A percentile compares a stretch with the other conserved stretches of the same genome.
Conservation (phyloP, 345 rosid species). For the Draba incana region DNA sequence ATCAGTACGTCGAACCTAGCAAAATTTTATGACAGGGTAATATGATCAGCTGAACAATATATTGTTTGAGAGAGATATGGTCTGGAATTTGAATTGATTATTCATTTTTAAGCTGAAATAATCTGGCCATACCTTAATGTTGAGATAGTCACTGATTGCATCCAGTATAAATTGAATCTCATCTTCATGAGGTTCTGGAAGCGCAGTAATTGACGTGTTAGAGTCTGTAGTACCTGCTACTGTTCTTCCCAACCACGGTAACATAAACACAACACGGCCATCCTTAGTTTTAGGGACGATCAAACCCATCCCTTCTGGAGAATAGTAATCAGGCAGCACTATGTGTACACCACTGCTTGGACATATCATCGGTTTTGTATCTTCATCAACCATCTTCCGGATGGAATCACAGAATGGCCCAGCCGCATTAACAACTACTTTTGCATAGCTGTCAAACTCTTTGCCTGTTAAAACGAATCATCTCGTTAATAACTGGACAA, state of each 20-base stretch:
- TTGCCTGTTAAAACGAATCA: constrained; percentile 53
- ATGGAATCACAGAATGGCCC: constrained; percentile 95
- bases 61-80: background rate
- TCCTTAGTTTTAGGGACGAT: constrained; percentile 99
- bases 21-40: constrained; percentile 18
- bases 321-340: constrained; percentile 95
- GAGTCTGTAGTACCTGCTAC: constrained; percentile 99
- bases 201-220: constrained; percentile 68
- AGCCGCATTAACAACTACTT: constrained; percentile 90
- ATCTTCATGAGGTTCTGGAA: constrained; percentile 97
- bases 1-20: constrained; percentile 88
- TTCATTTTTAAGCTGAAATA: too few relatives aligned
- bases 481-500: constrained; percentile 13
- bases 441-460: constrained; percentile 86
- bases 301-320: constrained; percentile 99
- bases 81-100: too few relatives aligned
- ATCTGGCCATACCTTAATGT: constrained; percentile 68
- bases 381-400: constrained; percentile 78
- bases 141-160: constrained; percentile 90
- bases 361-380: constrained; percentile 72
- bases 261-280: constrained; percentile 97
- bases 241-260: constrained; percentile 98
- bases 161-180: constrained; percentile 97
- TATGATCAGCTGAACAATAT: constrained; percentile 7
- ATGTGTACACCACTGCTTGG: constrained; percentile 98